A percentile compares a stretch with the other conserved stretches of the same genome.
Evolutionary conservation across 805 yeast species (phyloP).

Genomic region (Kazachstania viticola): DNA sequence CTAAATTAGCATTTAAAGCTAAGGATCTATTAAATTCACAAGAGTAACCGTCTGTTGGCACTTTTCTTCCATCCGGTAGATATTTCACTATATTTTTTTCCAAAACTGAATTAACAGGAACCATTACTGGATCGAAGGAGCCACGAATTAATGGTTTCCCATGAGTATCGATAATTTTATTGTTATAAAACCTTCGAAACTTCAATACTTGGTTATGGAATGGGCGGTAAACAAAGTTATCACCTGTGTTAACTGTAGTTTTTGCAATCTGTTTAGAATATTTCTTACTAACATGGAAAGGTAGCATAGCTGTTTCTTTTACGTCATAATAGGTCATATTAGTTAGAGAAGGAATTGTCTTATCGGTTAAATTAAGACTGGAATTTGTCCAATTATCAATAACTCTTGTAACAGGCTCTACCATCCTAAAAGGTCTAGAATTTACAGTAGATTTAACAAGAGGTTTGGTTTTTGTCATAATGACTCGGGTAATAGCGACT

Average conservation of each 20-base stretch:
- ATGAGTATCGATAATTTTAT: constrained; percentile 40
- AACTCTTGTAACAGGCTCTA: constrained; percentile 35
- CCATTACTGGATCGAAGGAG: constrained; percentile 49
- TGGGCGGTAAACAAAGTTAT: constrained; percentile 34
- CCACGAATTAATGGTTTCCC: constrained; percentile 55
- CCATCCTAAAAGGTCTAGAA: constrained; percentile 25
- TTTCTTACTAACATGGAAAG: constrained; percentile 36
- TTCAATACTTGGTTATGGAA: constrained; percentile 36
- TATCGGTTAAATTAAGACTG: constrained; percentile 47
- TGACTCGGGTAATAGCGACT: constrained; percentile 29
- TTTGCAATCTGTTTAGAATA: constrained; percentile 28
- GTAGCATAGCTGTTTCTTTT: constrained; percentile 38
- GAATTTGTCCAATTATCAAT: constrained; percentile 46
- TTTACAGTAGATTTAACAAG: constrained; percentile 17
- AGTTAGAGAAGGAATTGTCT: constrained; percentile 45
- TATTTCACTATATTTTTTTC: constrained; percentile 33
- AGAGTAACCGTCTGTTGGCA: constrained; percentile 33
- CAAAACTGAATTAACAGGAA: constrained; percentile 48
- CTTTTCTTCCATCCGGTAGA: constrained; percentile 36
- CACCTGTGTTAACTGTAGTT: constrained; percentile 22
- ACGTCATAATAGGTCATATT: constrained; percentile 40
- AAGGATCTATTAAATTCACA: constrained; percentile 50
- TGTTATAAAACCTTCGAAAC: constrained; percentile 39
- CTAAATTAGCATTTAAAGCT: constrained; percentile 31
- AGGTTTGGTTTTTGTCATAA: constrained; percentile 27